Conservation (phyloP, 2,329 filamentous ascomycete genomes). For the Cladobotryum protrusum region DNA sequence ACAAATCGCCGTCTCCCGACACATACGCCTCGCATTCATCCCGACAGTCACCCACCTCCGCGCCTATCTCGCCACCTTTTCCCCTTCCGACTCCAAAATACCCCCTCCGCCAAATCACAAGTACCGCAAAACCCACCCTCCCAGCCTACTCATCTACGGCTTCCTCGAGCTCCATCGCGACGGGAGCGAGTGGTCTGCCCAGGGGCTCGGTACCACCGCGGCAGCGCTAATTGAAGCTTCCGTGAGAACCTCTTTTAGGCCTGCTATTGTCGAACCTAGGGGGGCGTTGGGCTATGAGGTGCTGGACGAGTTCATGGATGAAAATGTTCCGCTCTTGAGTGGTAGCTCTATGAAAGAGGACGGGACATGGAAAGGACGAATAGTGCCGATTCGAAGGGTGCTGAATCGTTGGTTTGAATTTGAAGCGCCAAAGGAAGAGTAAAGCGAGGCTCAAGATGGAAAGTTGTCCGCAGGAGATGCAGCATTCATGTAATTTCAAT, state of each 20-base stretch:
- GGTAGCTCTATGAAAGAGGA: conserved; percentile 47
- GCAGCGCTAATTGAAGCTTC: conserved; percentile 58
- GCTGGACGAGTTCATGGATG: conserved; percentile 37
- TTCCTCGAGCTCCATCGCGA: conserved; percentile 59
- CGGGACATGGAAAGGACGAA: conserved; percentile 51
- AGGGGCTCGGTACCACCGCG: conserved; percentile 60
- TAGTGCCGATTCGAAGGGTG: conserved; percentile 50
- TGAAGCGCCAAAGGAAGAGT: background rate
- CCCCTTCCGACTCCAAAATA: conserved; percentile 29
- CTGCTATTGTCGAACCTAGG: conserved; percentile 43
- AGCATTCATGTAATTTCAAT: background rate
- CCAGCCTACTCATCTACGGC: conserved; percentile 55
- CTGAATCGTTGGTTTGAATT: conserved; percentile 58
- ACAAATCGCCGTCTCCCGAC: conserved; percentile 60
- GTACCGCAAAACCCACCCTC: background rate
- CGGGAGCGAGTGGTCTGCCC: conserved; percentile 69
- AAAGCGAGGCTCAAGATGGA: no score
- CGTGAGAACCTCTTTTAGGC: conserved; percentile 34
- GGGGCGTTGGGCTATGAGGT: conserved; percentile 21
- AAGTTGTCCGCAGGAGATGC: no score
- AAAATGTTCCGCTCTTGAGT: conserved; percentile 56
- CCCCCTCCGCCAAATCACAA: conserved; percentile 29
- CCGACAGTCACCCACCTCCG: conserved; percentile 72
- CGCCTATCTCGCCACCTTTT: conserved; percentile 62
- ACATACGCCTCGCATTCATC: conserved; percentile 65